Percentiles rank a stretch among this genome's conserved stretches.
Evolutionary conservation across 1,284 basidiomycete genomes (phyloP).

Genomic region (Heterobasidion irregulare): DNA sequence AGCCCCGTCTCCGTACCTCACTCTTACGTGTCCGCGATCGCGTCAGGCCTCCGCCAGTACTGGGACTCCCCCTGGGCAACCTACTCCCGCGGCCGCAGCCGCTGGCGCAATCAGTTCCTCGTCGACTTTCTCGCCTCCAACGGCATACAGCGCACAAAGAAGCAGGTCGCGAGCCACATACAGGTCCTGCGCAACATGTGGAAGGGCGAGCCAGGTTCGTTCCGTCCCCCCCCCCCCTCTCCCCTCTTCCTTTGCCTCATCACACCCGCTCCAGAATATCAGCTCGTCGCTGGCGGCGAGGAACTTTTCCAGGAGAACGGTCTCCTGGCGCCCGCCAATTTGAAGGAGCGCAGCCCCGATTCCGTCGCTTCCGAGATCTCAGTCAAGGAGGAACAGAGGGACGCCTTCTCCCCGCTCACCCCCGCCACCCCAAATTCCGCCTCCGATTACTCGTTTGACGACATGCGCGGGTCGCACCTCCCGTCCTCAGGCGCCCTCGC

Average conservation of each 20-base stretch:
- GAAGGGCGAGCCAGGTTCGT: conserved; percentile 67
- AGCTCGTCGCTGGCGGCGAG: conserved; percentile 67
- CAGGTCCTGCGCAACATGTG: conserved; percentile 80
- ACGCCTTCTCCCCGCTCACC: conserved; percentile 4
- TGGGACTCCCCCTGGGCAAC: conserved; percentile 74
- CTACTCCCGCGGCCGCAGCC: conserved; percentile 64
- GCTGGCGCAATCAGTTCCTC: conserved; percentile 77
- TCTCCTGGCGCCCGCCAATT: conserved; percentile 23
- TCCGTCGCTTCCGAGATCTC: conserved; percentile 5
- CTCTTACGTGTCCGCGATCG: conserved; percentile 3
- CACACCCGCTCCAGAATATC: conserved; percentile 34
- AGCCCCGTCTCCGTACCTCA: conserved; percentile 2
- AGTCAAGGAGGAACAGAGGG: conserved; percentile 12
- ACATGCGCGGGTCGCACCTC: not conserved
- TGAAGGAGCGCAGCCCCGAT: conserved; percentile 6
- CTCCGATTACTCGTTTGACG: conserved; percentile 5
- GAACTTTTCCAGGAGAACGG: conserved; percentile 52
- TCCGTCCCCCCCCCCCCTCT: not conserved
- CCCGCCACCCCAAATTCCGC: conserved; percentile 3
- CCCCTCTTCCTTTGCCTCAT: not conserved
- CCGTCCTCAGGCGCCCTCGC: not conserved
- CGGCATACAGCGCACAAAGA: conserved; percentile 66
- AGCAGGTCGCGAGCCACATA: conserved; percentile 78
- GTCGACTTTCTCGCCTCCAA: conserved; percentile 65
- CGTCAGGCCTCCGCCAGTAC: conserved; percentile 59